Conservation (phyloP, 176 grass and related monocot genomes). For the Melocanna baccifera region DNA sequence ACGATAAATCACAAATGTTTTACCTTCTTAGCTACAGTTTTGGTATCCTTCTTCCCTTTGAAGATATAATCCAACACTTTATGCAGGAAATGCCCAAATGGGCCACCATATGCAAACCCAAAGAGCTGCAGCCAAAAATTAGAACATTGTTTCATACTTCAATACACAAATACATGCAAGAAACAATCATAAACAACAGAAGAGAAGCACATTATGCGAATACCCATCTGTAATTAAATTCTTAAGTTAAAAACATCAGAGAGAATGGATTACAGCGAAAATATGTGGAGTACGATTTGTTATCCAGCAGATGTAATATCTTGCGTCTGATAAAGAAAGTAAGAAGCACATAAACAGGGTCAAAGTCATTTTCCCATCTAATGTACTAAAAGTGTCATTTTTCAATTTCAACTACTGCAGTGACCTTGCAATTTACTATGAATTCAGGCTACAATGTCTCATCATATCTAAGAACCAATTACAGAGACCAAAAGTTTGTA, state of each 20-base stretch:
- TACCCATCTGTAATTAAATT: not conserved
- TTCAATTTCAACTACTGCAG: not conserved
- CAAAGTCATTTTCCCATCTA: not conserved
- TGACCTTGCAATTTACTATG: not conserved
- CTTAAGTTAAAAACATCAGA: not conserved
- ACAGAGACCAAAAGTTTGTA: not conserved
- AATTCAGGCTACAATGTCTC: not conserved
- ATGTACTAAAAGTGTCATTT: not conserved
- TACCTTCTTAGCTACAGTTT: slow-evolving; percentile 96
- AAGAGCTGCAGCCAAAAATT: slow-evolving; percentile 50
- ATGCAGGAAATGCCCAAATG: slow-evolving; percentile 80
- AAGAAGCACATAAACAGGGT: not conserved
- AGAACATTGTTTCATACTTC: slow-evolving; percentile 2
- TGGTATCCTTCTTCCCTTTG: slow-evolving; percentile 82
- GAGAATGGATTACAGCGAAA: not conserved
- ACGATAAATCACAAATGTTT: not conserved
- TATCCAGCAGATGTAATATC: not conserved
- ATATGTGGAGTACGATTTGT: not conserved
- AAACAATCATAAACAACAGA: slow-evolving; percentile 19
- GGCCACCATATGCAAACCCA: slow-evolving; percentile 82
- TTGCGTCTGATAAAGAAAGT: not conserved
- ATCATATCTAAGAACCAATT: not conserved
- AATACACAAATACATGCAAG: not conserved
- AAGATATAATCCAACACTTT: slow-evolving; percentile 86
- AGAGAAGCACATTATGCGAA: not conserved